phyloP scores from a whole-genome alignment of 805 yeast genomes.

The Cyberlindnera japonica region DNA sequence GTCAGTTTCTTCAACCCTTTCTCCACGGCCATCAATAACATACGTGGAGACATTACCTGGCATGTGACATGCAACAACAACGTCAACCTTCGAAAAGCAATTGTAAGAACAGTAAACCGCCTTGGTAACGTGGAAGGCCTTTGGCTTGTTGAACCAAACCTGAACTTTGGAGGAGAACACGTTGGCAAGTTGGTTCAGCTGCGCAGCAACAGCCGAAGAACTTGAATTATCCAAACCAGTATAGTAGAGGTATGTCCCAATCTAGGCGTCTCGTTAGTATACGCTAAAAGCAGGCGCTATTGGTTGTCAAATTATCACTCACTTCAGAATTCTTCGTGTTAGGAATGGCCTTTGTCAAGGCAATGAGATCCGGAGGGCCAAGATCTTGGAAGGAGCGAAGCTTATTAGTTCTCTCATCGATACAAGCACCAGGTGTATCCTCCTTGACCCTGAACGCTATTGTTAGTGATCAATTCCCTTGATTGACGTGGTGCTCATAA shows the following conservation, averaged over 20 bases:
- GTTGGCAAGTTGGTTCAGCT: conserved; percentile 62
- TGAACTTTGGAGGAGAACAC: conserved; percentile 60
- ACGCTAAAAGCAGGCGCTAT: too few relatives aligned
- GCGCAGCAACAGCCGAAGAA: conserved; percentile 75
- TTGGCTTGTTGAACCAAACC: conserved; percentile 76
- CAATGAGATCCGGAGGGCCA: conserved; percentile 75
- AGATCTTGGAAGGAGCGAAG: conserved; percentile 57
- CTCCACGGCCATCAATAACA: conserved; percentile 44
- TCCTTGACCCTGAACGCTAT: conserved; percentile 46
- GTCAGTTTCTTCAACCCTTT: conserved; percentile 47
- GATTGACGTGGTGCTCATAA: not conserved
- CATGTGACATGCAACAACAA: conserved; percentile 66
- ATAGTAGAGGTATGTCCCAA: conserved; percentile 72
- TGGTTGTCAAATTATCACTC: not conserved
- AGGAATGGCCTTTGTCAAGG: conserved; percentile 53
- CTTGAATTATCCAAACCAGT: conserved; percentile 75
- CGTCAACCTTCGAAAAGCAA: conserved; percentile 62
- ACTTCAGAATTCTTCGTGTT: conserved; percentile 42
- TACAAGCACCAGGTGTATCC: conserved; percentile 52
- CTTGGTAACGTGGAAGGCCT: conserved; percentile 65
- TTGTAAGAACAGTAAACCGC: conserved; percentile 73
- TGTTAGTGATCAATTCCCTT: conserved; percentile 1
- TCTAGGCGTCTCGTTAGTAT: conserved; percentile 21
- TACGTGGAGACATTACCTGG: conserved; percentile 69
- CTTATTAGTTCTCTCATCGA: conserved; percentile 61